Evolutionary conservation across 192 early-diverging fungal species (phyloP), one percentile per base, ranked within the genome.

Genomic region (Oehlia diaphana): DNA sequence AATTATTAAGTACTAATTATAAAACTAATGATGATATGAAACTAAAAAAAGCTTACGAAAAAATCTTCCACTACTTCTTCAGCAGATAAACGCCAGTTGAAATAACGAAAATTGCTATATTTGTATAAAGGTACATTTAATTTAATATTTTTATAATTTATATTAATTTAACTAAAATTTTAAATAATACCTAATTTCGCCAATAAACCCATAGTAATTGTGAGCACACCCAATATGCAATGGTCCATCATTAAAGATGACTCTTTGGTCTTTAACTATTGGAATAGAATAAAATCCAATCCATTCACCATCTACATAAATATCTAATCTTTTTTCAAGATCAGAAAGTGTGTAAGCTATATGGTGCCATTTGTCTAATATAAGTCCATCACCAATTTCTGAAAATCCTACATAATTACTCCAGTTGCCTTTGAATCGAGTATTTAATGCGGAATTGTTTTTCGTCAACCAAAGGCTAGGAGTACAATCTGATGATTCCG

Each of bases 101-200:
- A 77, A 67, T 77, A 77, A 28, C 62, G 76, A 67, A 77, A 8
- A 77, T 77, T 77, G 9, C 76, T 77, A 67, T 77, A 67, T 44
- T 64, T 39, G 21, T 19, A 49, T 50, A 77, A 77, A 67, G 16
- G 47, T n/a, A n/a, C n/a, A n/a, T 5, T 49, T 0, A 21, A 37
- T 77, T 66, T n/a, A 77, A 26, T 14, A 28, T 31, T 31, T 66
- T 66, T 65, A 42, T 67, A 42, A 23, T 47, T 6, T 1, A 28
- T 16, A 66, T 28, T 44, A 67, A 12, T 31, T 28, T 50, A 16
- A 37, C 2, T 37, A 37, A 3, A 37, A 37, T 2, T 37, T 47
- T 66, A 3, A 77, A 50, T 50, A 6, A 63, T 75, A 75, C 74
- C 74, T 75, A 23, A 75, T 75, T 63, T 63, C 31, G 9, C 74